Evolutionary conservation across 2,329 filamentous ascomycete species (phyloP).

Genomic region (Sporothrix globosa): DNA sequence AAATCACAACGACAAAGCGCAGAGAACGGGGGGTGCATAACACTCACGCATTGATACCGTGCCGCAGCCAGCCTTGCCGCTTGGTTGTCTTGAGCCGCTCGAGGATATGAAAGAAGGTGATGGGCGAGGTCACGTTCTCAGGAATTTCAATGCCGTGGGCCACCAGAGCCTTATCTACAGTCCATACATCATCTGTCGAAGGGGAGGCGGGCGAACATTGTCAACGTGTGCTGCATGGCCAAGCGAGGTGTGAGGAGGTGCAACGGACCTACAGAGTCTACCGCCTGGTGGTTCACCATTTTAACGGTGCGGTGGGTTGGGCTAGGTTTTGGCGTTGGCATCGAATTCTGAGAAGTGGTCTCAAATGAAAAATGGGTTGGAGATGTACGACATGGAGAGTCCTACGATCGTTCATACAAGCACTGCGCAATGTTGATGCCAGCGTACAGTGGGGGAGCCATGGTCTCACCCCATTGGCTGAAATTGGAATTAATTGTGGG

Average conservation of each 20-base stretch:
- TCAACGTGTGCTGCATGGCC: background rate
- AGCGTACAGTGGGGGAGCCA: no score
- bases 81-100: constrained; percentile 95
- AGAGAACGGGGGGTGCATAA: background rate
- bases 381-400: background rate
- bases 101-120: constrained; percentile 93
- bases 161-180: constrained; percentile 64
- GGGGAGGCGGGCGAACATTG: background rate
- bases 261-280: constrained; percentile 3
- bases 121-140: constrained; percentile 68
- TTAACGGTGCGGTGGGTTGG: background rate
- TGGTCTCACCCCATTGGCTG: no score
- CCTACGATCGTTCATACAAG: background rate
- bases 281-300: background rate
- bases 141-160: constrained; percentile 51
- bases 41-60: constrained; percentile 62
- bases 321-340: background rate
- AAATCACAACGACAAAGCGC: no score
- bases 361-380: background rate
- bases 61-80: constrained; percentile 92
- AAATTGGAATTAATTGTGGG: no score
- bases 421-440: no score
- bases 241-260: background rate
- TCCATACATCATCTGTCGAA: constrained; percentile 51
- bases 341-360: no score